Percentiles rank a stretch among this genome's conserved stretches.
Evolutionary conservation across 768 basidiomycete species (phyloP).

Genomic region (Pulveroboletus sp.): DNA sequence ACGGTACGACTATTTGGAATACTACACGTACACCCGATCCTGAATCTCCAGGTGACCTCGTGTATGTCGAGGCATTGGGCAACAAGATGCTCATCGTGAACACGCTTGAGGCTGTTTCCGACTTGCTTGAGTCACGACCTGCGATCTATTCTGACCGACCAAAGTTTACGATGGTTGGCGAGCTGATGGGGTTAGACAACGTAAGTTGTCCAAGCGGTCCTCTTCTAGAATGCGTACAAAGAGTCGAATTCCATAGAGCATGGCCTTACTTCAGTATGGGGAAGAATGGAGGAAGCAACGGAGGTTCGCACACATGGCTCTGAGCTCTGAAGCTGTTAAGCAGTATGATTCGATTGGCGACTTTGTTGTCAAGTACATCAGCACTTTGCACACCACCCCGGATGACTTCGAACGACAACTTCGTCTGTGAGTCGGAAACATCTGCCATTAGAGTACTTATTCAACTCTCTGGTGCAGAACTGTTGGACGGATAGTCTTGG

Average conservation of each 20-base stretch:
- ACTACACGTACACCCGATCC: not conserved
- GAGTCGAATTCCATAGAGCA: slow-evolving; percentile 14
- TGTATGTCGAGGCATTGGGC: slow-evolving; percentile 28
- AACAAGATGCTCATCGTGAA: slow-evolving; percentile 29
- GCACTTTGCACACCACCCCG: slow-evolving; percentile 12
- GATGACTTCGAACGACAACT: slow-evolving; percentile 20
- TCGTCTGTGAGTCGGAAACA: slow-evolving; percentile 13
- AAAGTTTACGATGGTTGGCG: slow-evolving; percentile 34
- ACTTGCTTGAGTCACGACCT: slow-evolving; percentile 28
- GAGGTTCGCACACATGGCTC: slow-evolving; percentile 28
- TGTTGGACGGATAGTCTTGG: slow-evolving; percentile 18
- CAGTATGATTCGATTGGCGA: slow-evolving; percentile 33
- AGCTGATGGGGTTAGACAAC: slow-evolving; percentile 29
- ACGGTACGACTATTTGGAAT: not conserved
- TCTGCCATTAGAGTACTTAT: not conserved
- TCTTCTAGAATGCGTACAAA: not conserved
- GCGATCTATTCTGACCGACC: slow-evolving; percentile 32
- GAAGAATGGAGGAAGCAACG: slow-evolving; percentile 21
- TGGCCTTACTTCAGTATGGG: slow-evolving; percentile 21
- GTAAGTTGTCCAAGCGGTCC: slow-evolving; percentile 4
- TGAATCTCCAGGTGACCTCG: slow-evolving; percentile 24
- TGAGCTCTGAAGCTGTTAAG: slow-evolving; percentile 29
- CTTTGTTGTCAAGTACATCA: slow-evolving; percentile 18
- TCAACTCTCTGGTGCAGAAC: not conserved
- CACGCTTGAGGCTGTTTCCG: slow-evolving; percentile 23